Percentiles rank a stretch among this genome's conserved stretches.
Evolutionary conservation across 208 protist species (phyloP).

Genomic region (Wallacemonas sp.): DNA sequence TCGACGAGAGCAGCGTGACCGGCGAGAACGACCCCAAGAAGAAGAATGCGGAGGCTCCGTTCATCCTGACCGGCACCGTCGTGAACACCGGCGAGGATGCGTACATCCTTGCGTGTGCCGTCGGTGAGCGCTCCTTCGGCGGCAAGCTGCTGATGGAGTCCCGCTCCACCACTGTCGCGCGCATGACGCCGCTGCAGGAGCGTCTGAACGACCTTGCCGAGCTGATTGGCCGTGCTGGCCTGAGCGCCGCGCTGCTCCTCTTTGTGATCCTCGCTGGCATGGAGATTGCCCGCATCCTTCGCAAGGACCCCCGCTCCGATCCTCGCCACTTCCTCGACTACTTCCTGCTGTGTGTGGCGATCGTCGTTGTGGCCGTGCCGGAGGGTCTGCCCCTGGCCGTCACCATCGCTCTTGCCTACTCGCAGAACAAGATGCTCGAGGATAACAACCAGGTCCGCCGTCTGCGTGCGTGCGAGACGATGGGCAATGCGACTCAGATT

Average conservation of each 20-base stretch:
- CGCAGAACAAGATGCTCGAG: slow-evolving; percentile 97
- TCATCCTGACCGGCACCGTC: slow-evolving; percentile 90
- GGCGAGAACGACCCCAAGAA: slow-evolving; percentile 91
- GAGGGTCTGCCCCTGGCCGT: slow-evolving; percentile 97
- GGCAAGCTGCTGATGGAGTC: slow-evolving; percentile 90
- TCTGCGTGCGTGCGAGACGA: slow-evolving; percentile 97
- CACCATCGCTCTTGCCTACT: slow-evolving; percentile 98
- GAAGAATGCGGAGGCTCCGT: slow-evolving; percentile 69
- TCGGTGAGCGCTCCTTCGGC: slow-evolving; percentile 92
- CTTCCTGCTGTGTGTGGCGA: slow-evolving; percentile 94
- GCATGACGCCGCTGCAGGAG: slow-evolving; percentile 94
- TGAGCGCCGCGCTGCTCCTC: slow-evolving; percentile 73
- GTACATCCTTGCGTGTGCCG: slow-evolving; percentile 90
- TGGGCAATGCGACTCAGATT: slow-evolving; percentile 97
- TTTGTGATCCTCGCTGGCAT: slow-evolving; percentile 61
- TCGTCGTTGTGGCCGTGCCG: slow-evolving; percentile 98
- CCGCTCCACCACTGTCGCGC: slow-evolving; percentile 30
- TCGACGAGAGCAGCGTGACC: slow-evolving; percentile 94
- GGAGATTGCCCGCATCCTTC: slow-evolving; percentile 43
- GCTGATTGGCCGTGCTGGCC: slow-evolving; percentile 89
- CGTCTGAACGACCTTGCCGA: slow-evolving; percentile 90
- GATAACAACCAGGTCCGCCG: slow-evolving; percentile 98
- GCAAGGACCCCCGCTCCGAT: slow-evolving; percentile 22
- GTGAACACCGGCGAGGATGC: slow-evolving; percentile 90
- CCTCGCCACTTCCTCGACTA: slow-evolving; percentile 78